phyloP scores from a whole-genome alignment of 164 flowering plant genomes.

The Magnolia changhungtana region DNA sequence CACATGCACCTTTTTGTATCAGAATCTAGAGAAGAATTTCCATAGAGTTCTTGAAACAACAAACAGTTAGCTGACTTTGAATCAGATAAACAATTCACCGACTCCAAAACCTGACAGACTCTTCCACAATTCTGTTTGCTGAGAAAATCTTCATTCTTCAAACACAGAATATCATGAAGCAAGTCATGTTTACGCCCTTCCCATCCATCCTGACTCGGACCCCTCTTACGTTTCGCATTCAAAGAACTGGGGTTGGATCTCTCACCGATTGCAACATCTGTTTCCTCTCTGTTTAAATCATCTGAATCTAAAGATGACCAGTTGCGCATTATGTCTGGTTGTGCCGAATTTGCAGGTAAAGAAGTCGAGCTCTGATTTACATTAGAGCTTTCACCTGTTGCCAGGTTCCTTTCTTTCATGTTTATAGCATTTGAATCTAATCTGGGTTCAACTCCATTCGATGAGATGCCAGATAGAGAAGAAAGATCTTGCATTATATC shows the following conservation, averaged over 20 bases:
- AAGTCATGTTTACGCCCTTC: slow-evolving; percentile 24
- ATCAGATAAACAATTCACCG: slow-evolving; percentile 50
- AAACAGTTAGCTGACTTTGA: slow-evolving; percentile 10
- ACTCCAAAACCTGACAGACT: slow-evolving; percentile 38
- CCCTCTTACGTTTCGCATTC: slow-evolving; percentile 28
- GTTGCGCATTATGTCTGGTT: neutral
- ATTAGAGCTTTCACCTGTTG: slow-evolving; percentile 3
- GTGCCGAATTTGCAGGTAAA: neutral
- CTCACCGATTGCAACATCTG: neutral
- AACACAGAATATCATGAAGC: slow-evolving; percentile 30
- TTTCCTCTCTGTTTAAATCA: neutral
- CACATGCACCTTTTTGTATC: slow-evolving; percentile 49
- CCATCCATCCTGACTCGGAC: slow-evolving; percentile 3
- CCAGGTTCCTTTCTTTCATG: slow-evolving; percentile 9
- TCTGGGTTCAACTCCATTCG: slow-evolving; percentile 8
- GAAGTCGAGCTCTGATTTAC: neutral
- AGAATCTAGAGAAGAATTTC: slow-evolving; percentile 15
- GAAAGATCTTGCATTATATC: slow-evolving; percentile 70
- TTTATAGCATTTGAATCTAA: neutral
- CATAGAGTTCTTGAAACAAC: slow-evolving; percentile 13
- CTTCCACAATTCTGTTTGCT: slow-evolving; percentile 32
- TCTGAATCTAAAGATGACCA: neutral
- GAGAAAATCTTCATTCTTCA: slow-evolving; percentile 14
- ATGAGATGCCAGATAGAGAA: slow-evolving; percentile 18
- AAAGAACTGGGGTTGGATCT: neutral